Evolutionary conservation across 2,329 filamentous ascomycete species (phyloP).

Genomic region (Ascochyta pisi): DNA sequence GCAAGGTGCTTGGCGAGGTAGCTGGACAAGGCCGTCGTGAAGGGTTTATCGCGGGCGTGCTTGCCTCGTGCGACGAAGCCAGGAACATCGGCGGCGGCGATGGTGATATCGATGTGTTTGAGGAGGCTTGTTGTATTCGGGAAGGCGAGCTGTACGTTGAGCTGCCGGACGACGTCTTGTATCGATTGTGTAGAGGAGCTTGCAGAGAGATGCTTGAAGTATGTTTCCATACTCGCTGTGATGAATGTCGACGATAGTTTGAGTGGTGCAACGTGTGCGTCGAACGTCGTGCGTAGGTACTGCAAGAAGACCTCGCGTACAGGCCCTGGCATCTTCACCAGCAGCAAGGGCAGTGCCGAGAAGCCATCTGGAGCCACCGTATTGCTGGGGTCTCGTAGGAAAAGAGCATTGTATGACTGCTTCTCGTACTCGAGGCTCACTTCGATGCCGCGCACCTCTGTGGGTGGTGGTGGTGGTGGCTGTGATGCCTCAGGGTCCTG

Average conservation of each 20-base stretch:
- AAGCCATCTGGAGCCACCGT: conserved; percentile 46
- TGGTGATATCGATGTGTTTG: conserved; percentile 54
- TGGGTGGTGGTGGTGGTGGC: conserved; percentile 20
- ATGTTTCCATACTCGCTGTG: conserved; percentile 54
- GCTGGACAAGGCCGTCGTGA: conserved; percentile 49
- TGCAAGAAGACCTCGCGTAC: conserved; percentile 58
- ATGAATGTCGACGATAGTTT: conserved; percentile 55
- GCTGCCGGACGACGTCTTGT: conserved; percentile 38
- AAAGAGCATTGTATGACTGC: conserved; percentile 58
- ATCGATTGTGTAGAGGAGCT: conserved; percentile 38
- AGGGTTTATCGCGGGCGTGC: conserved; percentile 34
- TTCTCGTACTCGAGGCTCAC: conserved; percentile 60
- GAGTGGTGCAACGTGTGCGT: conserved; percentile 56
- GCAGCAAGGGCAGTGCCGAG: conserved; percentile 58
- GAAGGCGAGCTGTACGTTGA: conserved; percentile 48
- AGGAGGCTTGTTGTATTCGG: conserved; percentile 40
- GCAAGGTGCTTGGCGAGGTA: conserved; percentile 53
- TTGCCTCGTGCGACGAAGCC: conserved; percentile 42
- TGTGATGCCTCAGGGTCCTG: conserved; percentile 44
- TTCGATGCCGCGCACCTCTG: conserved; percentile 52
- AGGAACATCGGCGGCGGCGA: conserved; percentile 50
- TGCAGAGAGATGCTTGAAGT: conserved; percentile 66
- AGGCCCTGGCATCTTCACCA: conserved; percentile 59
- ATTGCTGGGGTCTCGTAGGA: conserved; percentile 51
- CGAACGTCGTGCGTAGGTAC: conserved; percentile 59